A percentile compares a stretch with the other conserved stretches of the same genome.
phyloP scores from a whole-genome alignment of 2,329 filamentous ascomycete genomes.

The Emmonsiellopsis sp. region DNA sequence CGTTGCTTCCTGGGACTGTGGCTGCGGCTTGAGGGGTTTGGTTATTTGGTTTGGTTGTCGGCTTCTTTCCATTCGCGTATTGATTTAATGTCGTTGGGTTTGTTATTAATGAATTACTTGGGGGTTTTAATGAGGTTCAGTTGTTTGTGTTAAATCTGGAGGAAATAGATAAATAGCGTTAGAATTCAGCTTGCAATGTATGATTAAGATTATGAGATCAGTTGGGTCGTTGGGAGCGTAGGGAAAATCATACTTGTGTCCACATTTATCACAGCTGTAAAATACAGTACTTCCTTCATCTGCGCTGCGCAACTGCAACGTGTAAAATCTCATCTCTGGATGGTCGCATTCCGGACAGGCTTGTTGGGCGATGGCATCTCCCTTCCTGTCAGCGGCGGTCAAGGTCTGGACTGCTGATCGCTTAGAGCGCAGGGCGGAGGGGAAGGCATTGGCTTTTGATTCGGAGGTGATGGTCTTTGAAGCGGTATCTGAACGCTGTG shows the following conservation, averaged over 20 bases:
- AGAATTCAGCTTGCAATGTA: background rate
- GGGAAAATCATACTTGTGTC: conserved; percentile 57
- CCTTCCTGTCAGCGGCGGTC: conserved; percentile 66
- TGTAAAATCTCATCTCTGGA: conserved; percentile 74
- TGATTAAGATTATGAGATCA: background rate
- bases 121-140: conserved; percentile 8
- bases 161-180: background rate
- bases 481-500: conserved; percentile 51
- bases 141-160: conserved; percentile 23
- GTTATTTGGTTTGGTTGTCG: background rate
- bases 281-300: conserved; percentile 94
- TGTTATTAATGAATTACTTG: background rate
- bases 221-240: conserved; percentile 15
- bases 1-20: conserved; percentile 62
- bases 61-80: no score
- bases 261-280: conserved; percentile 71
- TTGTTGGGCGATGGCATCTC: conserved; percentile 58
- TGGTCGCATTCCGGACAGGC: conserved; percentile 73
- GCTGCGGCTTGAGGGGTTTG: conserved; percentile 13
- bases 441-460: conserved; percentile 86
- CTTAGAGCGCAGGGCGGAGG: conserved; percentile 79
- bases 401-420: conserved; percentile 77
- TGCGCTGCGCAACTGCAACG: conserved; percentile 78
- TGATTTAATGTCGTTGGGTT: background rate
- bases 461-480: conserved; percentile 68